Conservation (phyloP, 345 rosid species). For the Clausena lansium region DNA sequence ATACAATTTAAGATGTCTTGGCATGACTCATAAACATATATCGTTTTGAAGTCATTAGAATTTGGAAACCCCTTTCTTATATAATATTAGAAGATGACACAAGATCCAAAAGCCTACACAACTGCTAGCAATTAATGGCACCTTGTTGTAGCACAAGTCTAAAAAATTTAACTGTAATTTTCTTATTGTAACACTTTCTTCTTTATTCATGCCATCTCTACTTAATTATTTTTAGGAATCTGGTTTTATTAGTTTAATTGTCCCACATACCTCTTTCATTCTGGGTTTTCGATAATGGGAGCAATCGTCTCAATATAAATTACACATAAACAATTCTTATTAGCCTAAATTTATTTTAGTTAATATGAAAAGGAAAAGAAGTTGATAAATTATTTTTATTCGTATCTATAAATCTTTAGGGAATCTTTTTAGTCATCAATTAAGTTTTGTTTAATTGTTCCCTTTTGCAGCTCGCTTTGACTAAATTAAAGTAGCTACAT, state of each 20-base stretch:
- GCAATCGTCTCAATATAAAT: not conserved
- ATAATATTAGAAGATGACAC: conserved; percentile 12
- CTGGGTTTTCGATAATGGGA: not conserved
- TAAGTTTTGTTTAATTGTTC: not conserved
- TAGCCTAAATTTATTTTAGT: too few species aligned
- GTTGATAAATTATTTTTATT: too few species aligned
- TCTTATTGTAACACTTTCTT: not conserved
- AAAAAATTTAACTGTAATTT: not conserved
- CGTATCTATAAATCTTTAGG: not conserved
- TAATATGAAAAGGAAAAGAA: not conserved
- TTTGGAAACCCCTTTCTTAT: not conserved
- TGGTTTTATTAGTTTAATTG: conserved; percentile 6
- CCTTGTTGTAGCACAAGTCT: not conserved
- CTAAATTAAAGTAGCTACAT: too few species aligned
- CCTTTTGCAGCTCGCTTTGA: too few species aligned
- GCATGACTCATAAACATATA: too few species aligned
- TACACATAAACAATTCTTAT: not conserved
- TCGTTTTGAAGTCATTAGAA: not conserved
- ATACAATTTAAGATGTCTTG: too few species aligned
- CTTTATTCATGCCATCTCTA: not conserved
- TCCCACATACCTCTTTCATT: conserved; percentile 21
- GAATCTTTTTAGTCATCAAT: not conserved
- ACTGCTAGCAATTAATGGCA: conserved; percentile 3
- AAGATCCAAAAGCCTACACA: conserved; percentile 32
- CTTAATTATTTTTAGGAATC: not conserved